Evolutionary conservation across 371 early-diverging fungal species (phyloP).

Genomic region (Saksenaea oblongispora): DNA sequence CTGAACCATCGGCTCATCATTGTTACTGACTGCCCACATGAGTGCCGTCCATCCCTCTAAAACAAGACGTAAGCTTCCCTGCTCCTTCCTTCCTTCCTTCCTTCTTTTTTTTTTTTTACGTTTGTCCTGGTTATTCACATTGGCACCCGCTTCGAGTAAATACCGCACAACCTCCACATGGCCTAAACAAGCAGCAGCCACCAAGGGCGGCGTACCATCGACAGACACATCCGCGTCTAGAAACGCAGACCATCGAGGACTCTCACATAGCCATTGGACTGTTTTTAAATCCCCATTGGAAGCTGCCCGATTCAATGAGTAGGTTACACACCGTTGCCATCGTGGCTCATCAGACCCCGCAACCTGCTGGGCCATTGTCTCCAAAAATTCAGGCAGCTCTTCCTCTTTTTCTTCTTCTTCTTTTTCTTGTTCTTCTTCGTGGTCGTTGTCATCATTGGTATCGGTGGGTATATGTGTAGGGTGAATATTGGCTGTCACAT

Average conservation of each 20-base stretch:
- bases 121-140: slow-evolving; percentile 76
- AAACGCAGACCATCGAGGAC: background rate
- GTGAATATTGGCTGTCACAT: background rate
- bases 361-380: background rate
- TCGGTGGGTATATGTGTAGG: background rate
- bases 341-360: background rate
- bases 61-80: background rate
- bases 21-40: slow-evolving; percentile 87
- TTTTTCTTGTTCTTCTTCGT: background rate
- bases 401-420: background rate
- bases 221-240: slow-evolving; percentile 24
- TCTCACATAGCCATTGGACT: slow-evolving; percentile 13
- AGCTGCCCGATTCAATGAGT: slow-evolving; percentile 16
- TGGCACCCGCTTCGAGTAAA: slow-evolving; percentile 73
- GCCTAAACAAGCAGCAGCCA: slow-evolving; percentile 90
- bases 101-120: slow-evolving; percentile 45
- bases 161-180: slow-evolving; percentile 60
- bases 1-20: slow-evolving; percentile 63
- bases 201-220: slow-evolving; percentile 79
- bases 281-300: slow-evolving; percentile 21
- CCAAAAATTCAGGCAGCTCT: background rate
- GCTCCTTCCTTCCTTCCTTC: background rate
- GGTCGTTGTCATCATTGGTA: background rate
- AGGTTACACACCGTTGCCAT: slow-evolving; percentile 1
- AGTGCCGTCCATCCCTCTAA: slow-evolving; percentile 92